These are phyloP conservation scores for Aschersonia sp. DNA, from an alignment of 2,329 filamentous ascomycete species.

Conservation along the genomic window DNA sequence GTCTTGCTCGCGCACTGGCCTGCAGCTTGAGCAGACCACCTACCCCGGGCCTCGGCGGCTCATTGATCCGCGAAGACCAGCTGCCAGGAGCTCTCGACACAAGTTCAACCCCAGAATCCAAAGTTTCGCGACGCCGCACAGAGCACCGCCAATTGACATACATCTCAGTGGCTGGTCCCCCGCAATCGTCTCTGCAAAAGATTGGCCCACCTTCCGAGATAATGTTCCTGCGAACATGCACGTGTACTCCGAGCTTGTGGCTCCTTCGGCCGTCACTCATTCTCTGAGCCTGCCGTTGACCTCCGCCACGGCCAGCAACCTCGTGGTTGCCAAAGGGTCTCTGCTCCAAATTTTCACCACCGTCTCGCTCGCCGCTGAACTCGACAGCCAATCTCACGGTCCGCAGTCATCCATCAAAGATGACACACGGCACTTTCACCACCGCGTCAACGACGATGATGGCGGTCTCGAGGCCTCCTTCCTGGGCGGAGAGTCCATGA, in stretches of 20 bases:
- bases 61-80: constrained; percentile 2
- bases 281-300: constrained; percentile 68
- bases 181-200: not conserved
- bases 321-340: constrained; percentile 85
- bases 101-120: no score
- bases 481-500: constrained; percentile 46
- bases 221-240: constrained; percentile 52
- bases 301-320: constrained; percentile 62
- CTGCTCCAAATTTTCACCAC: constrained; percentile 81
- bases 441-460: constrained; percentile 43
- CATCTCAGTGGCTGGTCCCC: not conserved
- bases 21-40: not conserved
- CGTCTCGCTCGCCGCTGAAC: constrained; percentile 50
- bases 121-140: no score
- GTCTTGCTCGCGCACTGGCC: not conserved
- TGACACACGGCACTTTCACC: constrained; percentile 32
- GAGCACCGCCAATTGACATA: no score
- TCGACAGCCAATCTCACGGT: constrained; percentile 30
- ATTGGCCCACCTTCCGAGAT: constrained; percentile 4
- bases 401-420: constrained; percentile 18
- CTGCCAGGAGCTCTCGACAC: no score
- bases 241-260: constrained; percentile 91
- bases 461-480: constrained; percentile 53
- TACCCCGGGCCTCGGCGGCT: not conserved
- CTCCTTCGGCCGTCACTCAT: constrained; percentile 88